Conservation (phyloP, 2,329 filamentous ascomycete species). For the Clonostachys solani region DNA sequence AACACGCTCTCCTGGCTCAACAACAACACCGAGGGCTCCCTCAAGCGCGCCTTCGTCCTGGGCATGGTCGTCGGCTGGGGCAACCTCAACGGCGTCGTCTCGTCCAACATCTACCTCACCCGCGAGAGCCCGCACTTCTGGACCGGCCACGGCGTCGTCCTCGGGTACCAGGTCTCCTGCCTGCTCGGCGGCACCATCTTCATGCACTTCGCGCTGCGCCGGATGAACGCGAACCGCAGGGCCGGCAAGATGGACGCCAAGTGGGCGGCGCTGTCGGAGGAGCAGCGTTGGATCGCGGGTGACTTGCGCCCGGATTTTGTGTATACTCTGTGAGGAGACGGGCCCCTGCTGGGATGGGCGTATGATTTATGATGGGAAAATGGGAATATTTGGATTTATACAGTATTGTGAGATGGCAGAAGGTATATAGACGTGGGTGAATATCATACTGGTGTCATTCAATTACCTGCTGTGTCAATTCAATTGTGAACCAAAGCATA, state of each 20-base stretch:
- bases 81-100: conserved; percentile 31
- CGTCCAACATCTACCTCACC: conserved; percentile 69
- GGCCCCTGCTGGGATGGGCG: too few relatives aligned
- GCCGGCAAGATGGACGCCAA: conserved; percentile 60
- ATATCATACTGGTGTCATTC: too few relatives aligned
- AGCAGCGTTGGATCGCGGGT: conserved; percentile 62
- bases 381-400: too few relatives aligned
- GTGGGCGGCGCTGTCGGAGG: conserved; percentile 57
- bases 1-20: conserved; percentile 53
- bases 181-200: conserved; percentile 65
- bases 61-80: conserved; percentile 47
- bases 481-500: too few relatives aligned
- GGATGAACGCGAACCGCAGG: conserved; percentile 65
- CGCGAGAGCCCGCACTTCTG: conserved; percentile 58
- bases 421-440: too few relatives aligned
- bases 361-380: too few relatives aligned
- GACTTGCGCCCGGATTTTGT: conserved; percentile 68
- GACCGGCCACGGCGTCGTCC: conserved; percentile 68
- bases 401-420: too few relatives aligned
- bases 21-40: conserved; percentile 50
- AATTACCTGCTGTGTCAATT: too few relatives aligned
- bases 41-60: conserved; percentile 50
- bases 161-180: conserved; percentile 69
- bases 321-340: conserved; percentile 51
- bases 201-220: conserved; percentile 55